Conservation (phyloP, 768 basidiomycete species). For the Russula earlei region DNA sequence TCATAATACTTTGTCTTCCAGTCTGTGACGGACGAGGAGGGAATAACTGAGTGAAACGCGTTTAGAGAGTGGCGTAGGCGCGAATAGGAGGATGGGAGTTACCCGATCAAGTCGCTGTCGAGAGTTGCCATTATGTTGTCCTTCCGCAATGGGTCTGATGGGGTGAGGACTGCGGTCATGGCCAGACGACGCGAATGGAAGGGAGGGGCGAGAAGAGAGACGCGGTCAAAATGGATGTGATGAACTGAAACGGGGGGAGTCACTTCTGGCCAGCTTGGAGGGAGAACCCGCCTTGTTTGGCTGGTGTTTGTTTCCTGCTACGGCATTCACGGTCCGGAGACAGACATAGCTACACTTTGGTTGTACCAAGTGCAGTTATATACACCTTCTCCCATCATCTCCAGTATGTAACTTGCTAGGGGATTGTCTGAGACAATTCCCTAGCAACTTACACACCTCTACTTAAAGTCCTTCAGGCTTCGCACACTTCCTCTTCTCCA, state of each 20-base stretch:
- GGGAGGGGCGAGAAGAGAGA: slow-evolving; percentile 15
- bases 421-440: too few species aligned
- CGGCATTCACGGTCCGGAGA: background rate
- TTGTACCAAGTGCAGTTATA: too few species aligned
- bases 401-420: too few species aligned
- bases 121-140: slow-evolving; percentile 47
- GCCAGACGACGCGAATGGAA: slow-evolving; percentile 17
- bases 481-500: slow-evolving; percentile 80
- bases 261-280: slow-evolving; percentile 20
- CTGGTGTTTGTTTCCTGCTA: background rate
- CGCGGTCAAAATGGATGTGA: slow-evolving; percentile 17
- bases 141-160: slow-evolving; percentile 49
- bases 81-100: slow-evolving; percentile 21
- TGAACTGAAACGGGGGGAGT: slow-evolving; percentile 4
- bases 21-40: slow-evolving; percentile 39
- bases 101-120: slow-evolving; percentile 61
- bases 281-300: slow-evolving; percentile 18
- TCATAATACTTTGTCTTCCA: slow-evolving; percentile 78
- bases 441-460: too few species aligned
- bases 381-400: too few species aligned
- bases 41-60: slow-evolving; percentile 38
- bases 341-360: too few species aligned
- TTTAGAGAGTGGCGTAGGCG: background rate
- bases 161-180: slow-evolving; percentile 60
- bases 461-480: slow-evolving; percentile 55